Conservation (phyloP, 139 green algal genomes). For the Chlorella sp. region DNA sequence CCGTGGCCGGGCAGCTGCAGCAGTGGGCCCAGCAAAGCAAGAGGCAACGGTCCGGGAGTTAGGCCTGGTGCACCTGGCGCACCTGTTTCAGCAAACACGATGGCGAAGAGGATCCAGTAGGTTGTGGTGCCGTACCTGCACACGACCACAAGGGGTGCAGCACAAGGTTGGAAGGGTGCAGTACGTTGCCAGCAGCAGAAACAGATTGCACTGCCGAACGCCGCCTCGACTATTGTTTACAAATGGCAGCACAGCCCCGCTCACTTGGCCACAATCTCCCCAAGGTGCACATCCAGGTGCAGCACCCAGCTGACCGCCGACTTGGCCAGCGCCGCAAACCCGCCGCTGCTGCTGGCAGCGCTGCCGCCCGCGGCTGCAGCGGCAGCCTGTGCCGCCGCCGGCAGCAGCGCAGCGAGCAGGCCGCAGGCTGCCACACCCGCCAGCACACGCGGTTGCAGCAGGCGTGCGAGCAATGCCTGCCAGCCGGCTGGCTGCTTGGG, state of each 20-base stretch:
- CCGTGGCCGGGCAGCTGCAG: no score
- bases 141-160: no score
- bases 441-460: background rate
- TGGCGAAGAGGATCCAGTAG: conserved; percentile 87
- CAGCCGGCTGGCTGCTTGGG: no score
- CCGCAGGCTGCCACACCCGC: background rate
- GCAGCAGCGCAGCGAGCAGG: background rate
- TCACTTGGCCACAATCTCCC: conserved; percentile 64
- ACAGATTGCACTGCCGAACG: no score
- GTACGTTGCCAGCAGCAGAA: no score
- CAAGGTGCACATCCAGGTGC: conserved; percentile 89
- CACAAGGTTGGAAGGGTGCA: no score
- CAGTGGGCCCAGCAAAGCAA: no score
- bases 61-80: no score
- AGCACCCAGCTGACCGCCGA: conserved; percentile 58
- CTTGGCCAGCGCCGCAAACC: background rate
- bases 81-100: conserved; percentile 75
- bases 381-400: background rate
- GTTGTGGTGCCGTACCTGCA: conserved; percentile 67
- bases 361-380: background rate
- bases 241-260: no score
- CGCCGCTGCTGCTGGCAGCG: background rate
- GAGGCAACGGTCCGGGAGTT: no score
- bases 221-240: no score
- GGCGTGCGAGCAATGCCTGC: background rate